phyloP scores from a whole-genome alignment of 2,329 filamentous ascomycete genomes.

The Aspergillus versicolor region DNA sequence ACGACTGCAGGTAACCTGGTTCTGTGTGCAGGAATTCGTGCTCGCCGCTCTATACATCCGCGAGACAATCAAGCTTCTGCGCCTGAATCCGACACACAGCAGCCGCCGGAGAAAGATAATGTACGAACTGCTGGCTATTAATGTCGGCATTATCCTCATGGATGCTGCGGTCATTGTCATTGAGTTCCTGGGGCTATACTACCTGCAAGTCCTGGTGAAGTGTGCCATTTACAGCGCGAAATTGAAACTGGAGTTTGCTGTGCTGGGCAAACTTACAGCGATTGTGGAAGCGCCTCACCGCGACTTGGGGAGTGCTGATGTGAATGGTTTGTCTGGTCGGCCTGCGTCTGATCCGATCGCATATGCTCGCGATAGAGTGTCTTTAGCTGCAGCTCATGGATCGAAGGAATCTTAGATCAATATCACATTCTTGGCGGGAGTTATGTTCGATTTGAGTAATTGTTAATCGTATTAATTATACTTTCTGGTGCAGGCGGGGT shows the following conservation, averaged over 20 bases:
- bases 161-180: background rate
- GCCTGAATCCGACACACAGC: background rate
- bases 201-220: background rate
- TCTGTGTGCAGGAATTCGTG: conserved; percentile 13
- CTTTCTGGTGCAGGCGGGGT: too few species aligned
- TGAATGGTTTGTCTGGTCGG: too few species aligned
- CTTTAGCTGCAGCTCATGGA: too few species aligned
- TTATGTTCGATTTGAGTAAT: too few species aligned
- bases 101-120: background rate
- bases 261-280: background rate
- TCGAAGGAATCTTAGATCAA: too few species aligned
- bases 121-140: background rate
- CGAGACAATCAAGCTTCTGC: background rate
- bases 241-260: background rate
- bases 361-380: too few species aligned
- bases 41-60: background rate
- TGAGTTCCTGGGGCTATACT: background rate
- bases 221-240: background rate
- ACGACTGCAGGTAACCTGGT: conserved; percentile 28
- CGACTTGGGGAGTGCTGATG: too few species aligned
- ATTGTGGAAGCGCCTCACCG: too few species aligned
- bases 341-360: too few species aligned
- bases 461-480: too few species aligned
- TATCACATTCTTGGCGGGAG: too few species aligned
- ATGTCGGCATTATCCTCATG: background rate